These are phyloP conservation scores for Polychaeton citri DNA, from an alignment of 2,329 filamentous ascomycete species.

Conservation along the genomic window DNA sequence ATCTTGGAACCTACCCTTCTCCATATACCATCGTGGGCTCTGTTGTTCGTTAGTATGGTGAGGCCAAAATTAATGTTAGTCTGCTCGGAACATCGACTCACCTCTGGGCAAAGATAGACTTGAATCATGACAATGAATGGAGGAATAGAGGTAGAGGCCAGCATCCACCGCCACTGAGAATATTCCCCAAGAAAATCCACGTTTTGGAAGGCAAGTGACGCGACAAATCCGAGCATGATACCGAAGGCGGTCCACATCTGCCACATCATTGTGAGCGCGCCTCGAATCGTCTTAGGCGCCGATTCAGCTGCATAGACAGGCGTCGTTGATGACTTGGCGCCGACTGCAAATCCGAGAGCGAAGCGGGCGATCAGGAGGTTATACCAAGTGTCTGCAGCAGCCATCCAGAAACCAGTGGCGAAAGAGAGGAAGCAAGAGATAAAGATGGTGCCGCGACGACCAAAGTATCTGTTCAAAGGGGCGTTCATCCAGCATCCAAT, in stretches of 20 bases:
- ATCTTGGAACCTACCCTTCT: constrained; percentile 23
- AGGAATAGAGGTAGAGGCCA: constrained; percentile 27
- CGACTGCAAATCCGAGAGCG: constrained; percentile 25
- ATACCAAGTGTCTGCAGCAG: constrained; percentile 57
- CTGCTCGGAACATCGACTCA: not conserved
- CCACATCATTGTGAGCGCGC: constrained; percentile 34
- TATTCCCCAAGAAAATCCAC: constrained; percentile 9
- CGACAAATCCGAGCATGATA: constrained; percentile 31
- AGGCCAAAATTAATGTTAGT: not conserved
- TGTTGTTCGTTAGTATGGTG: not conserved
- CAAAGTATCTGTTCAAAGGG: constrained; percentile 57
- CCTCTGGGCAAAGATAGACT: constrained; percentile 31
- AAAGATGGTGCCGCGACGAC: constrained; percentile 63
- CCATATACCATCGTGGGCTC: constrained; percentile 22
- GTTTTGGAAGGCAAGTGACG: constrained; percentile 26
- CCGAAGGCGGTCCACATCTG: constrained; percentile 30
- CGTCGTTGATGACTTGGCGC: constrained; percentile 30
- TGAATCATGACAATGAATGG: constrained; percentile 18
- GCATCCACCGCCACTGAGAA: constrained; percentile 16
- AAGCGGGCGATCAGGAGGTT: constrained; percentile 59
- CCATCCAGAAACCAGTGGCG: constrained; percentile 44
- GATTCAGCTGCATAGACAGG: constrained; percentile 29
- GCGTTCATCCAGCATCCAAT: constrained; percentile 62
- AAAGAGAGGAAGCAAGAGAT: constrained; percentile 58
- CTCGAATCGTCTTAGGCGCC: constrained; percentile 25